Base-by-base conservation (phyloP, 768 basidiomycete species). In the Ramaria rubella region DNA sequence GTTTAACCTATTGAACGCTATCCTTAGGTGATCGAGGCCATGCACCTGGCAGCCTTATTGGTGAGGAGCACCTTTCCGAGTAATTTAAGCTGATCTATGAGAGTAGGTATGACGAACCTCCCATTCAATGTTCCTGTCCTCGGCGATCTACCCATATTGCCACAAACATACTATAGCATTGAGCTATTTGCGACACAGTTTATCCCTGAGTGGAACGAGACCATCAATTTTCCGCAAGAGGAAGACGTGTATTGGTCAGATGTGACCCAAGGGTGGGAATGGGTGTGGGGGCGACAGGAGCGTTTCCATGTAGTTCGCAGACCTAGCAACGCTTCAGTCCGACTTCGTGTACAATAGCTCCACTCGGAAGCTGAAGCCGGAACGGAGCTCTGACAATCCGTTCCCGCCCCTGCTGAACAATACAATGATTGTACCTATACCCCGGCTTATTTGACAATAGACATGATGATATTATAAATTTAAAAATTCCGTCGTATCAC, bases 141-240 rank as follows among this genome's bases (percentile, higher is more conserved):
- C 9, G 79, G 79, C 38, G 76, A 78, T 33, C 68, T 80, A 38
- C 69, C 68, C 7, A 72, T 81, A 24, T 68, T 80, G 26, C 71
- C 76, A 5, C 67, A 78, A 52, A 78, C 77, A 12, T 81, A 75
- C 66, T 81, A 80, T 61, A 77, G 75, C 66, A 75, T 82, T 58
- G 78, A 81, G 61, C 70, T 81, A 14, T 77, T 75, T 53, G 77
- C 78, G 5, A 74, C 73, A 60, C 75, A 75, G 55, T 77, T 73
- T 52, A 70, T 81, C 17, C 72, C 75, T 8, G 80, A 80, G 59
- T 73, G 76, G 48, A 76, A 77, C 55, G 72, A 74, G 59, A 75
- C 75, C 0, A 68, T 78, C 30, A 62, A 77, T 54, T 78, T 76
- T 65, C 63, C 72, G 40, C 68, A 71, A 34, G 76, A 79, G 64